Conservation (phyloP, 2,329 filamentous ascomycete species). For the Paecilomyces fulvus region DNA sequence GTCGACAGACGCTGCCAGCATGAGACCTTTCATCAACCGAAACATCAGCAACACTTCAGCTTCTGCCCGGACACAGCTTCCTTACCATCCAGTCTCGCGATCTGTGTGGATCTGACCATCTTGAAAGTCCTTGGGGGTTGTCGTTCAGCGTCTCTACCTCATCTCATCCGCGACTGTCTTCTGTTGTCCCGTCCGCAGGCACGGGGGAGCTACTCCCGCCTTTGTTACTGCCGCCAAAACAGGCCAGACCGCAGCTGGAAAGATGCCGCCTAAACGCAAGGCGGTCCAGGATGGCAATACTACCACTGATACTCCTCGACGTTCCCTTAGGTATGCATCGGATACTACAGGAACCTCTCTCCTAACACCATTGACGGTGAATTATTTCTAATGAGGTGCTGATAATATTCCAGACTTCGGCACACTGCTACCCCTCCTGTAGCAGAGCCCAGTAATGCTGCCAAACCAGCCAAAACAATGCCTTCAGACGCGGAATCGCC, state of each 20-base stretch:
- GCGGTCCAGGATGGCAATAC: constrained; percentile 29
- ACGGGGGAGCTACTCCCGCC: not conserved
- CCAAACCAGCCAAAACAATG: constrained; percentile 18
- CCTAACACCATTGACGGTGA: constrained; percentile 2
- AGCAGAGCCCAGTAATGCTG: constrained; percentile 17
- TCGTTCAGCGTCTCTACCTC: not conserved
- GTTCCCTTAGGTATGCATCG: not conserved
- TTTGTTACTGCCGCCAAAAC: not conserved
- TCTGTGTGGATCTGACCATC: constrained; percentile 91
- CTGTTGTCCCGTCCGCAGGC: not conserved
- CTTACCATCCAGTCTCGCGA: constrained; percentile 82
- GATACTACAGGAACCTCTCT: constrained; percentile 3
- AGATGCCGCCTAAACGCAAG: constrained; percentile 26
- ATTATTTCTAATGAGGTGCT: constrained; percentile 2
- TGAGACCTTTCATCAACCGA: constrained; percentile 57
- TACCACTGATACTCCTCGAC: not conserved
- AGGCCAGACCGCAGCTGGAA: constrained; percentile 2
- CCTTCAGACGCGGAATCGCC: constrained; percentile 9
- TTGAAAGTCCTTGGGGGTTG: constrained; percentile 8
- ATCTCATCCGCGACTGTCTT: not conserved
- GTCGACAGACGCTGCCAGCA: constrained; percentile 90
- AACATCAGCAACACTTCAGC: constrained; percentile 15
- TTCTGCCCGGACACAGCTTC: not conserved
- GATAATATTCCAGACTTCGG: constrained; percentile 15
- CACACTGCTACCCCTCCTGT: constrained; percentile 16